Evolutionary conservation across 352 stramenopile genomes (phyloP).

Genomic region (Hyaloperonospora brassicae): DNA sequence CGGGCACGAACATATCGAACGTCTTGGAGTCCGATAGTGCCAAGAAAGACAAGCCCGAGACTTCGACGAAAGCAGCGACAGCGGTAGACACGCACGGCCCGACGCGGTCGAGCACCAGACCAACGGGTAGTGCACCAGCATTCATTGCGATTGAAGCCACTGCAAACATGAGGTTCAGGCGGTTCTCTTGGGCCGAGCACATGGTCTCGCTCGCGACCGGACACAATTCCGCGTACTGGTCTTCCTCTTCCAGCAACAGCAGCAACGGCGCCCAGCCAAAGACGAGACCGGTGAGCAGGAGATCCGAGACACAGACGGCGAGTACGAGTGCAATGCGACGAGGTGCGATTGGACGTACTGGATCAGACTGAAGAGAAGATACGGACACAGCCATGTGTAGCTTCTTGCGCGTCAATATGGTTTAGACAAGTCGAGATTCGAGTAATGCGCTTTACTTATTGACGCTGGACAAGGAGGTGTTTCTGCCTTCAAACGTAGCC

Average conservation of each 20-base stretch:
- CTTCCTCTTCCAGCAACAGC: constrained; percentile 74
- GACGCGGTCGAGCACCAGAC: constrained; percentile 66
- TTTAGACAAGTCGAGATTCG: no score
- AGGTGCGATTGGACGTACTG: constrained; percentile 24
- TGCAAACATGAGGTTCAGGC: constrained; percentile 84
- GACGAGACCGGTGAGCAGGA: constrained; percentile 80
- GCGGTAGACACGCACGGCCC: constrained; percentile 52
- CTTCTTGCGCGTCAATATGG: no score
- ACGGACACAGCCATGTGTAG: no score
- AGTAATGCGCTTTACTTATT: no score
- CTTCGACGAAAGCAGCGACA: constrained; percentile 49
- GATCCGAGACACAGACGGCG: constrained; percentile 59
- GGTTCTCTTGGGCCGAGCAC: constrained; percentile 72
- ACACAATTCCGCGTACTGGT: constrained; percentile 76
- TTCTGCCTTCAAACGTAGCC: no score
- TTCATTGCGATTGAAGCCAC: constrained; percentile 77
- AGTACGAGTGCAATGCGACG: constrained; percentile 58
- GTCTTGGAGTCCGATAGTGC: constrained; percentile 62
- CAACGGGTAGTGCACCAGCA: constrained; percentile 61
- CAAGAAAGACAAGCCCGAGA: constrained; percentile 60
- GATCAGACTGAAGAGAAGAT: background rate
- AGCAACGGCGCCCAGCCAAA: constrained; percentile 84
- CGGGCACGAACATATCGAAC: constrained; percentile 69
- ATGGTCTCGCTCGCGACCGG: constrained; percentile 16
- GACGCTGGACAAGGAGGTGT: no score